A percentile compares a stretch with the other conserved stretches of the same genome.
Conservation (phyloP, 2,329 filamentous ascomycete species). For the Ophiostoma ulmi region DNA sequence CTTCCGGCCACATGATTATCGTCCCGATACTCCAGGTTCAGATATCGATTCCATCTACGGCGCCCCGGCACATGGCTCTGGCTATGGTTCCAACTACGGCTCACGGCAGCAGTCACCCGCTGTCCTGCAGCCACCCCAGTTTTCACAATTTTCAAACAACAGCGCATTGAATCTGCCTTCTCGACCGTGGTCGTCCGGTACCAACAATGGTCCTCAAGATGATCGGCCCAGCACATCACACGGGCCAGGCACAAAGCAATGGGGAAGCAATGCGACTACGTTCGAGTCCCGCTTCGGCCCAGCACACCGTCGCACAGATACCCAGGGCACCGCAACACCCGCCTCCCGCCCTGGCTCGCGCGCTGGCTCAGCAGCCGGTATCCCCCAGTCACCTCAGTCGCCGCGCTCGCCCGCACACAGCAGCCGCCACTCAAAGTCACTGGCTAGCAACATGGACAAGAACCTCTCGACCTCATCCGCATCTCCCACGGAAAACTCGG, state of each 20-base stretch:
- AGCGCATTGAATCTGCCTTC: constrained; percentile 44
- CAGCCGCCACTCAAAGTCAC: constrained; percentile 12
- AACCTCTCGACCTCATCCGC: constrained; percentile 24
- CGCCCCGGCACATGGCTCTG: background rate
- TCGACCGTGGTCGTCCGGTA: constrained; percentile 20
- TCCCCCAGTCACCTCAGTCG: constrained; percentile 26
- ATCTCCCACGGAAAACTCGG: constrained; percentile 17
- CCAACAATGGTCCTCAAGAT: constrained; percentile 25
- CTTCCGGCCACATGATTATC: constrained; percentile 33
- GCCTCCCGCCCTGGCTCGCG: background rate
- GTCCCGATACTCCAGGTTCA: constrained; percentile 30
- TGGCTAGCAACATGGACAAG: constrained; percentile 20
- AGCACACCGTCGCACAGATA: constrained; percentile 26
- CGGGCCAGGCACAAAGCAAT: constrained; percentile 37
- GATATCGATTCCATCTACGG: background rate
- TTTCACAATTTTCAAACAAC: constrained; percentile 26
- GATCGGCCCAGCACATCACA: constrained; percentile 33
- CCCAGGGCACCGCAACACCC: background rate
- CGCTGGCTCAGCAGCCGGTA: background rate
- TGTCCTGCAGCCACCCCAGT: constrained; percentile 29
- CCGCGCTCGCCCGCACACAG: constrained; percentile 14
- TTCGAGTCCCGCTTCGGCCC: constrained; percentile 40
- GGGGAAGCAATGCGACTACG: constrained; percentile 42
- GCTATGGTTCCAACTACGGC: constrained; percentile 23
- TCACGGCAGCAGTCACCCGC: constrained; percentile 5